These are phyloP conservation scores for Mortierella sp. DNA, from an alignment of 371 early-diverging fungal species.

Conservation along the genomic window DNA sequence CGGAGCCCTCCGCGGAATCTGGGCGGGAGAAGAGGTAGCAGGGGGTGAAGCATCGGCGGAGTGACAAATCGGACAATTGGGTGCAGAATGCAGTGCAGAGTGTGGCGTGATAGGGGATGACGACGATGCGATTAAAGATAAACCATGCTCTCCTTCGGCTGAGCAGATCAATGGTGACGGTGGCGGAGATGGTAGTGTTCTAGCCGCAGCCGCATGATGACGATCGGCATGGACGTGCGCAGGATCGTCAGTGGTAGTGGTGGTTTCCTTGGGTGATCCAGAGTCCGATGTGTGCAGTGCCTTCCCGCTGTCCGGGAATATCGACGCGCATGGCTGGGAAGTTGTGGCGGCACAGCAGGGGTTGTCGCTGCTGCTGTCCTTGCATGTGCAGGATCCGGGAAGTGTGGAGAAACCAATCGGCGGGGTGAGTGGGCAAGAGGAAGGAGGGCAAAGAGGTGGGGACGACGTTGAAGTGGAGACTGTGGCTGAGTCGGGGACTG, in stretches of 20 bases:
- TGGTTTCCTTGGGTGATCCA: background rate
- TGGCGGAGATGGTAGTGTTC: slow-evolving; percentile 14
- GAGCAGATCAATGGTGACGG: slow-evolving; percentile 5
- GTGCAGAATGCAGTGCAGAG: background rate
- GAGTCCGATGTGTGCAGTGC: background rate
- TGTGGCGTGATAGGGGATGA: background rate
- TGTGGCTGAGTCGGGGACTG: slow-evolving; percentile 3
- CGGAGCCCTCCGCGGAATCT: background rate
- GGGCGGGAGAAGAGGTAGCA: background rate
- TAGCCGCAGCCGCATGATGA: background rate
- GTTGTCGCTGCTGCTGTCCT: too few relatives aligned
- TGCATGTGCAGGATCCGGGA: too few relatives aligned
- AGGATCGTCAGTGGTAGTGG: background rate
- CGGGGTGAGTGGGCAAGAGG: too few relatives aligned
- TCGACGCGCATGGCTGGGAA: too few relatives aligned
- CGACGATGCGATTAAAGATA: background rate
- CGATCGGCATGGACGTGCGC: too few relatives aligned
- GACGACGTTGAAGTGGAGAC: slow-evolving; percentile 5
- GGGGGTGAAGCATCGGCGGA: background rate
- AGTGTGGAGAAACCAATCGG: too few relatives aligned
- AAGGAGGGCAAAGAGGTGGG: too few relatives aligned
- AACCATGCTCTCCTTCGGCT: background rate
- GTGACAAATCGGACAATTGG: background rate
- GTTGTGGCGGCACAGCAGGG: too few relatives aligned
- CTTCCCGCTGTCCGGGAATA: too few relatives aligned